phyloP scores from a whole-genome alignment of 495 filamentous ascomycete species.

The Xylaria curta region DNA sequence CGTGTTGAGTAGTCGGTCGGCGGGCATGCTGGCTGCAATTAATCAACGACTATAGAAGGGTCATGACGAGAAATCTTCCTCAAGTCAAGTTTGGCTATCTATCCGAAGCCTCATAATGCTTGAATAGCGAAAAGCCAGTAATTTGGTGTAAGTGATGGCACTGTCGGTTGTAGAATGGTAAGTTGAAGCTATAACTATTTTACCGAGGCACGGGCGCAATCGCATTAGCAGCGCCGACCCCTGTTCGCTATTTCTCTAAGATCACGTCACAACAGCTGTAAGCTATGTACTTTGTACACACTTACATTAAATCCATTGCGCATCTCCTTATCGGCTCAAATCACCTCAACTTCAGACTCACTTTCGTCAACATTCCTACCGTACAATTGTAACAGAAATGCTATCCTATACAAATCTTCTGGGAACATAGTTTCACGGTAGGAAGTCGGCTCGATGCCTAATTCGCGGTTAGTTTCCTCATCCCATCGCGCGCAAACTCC shows the following conservation, averaged over 20 bases:
- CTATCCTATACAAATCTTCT: not conserved
- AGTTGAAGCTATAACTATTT: not conserved
- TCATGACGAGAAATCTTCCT: slow-evolving; percentile 3
- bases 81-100: not conserved
- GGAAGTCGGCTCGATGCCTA: slow-evolving; percentile 21
- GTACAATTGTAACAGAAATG: slow-evolving; percentile 8
- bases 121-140: not conserved
- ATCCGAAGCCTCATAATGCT: not conserved
- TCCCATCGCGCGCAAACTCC: not conserved
- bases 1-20: slow-evolving; percentile 57
- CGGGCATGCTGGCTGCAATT: slow-evolving; percentile 45
- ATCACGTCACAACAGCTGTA: slow-evolving; percentile 1
- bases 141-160: not conserved
- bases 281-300: not conserved
- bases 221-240: not conserved
- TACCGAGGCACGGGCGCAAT: slow-evolving; percentile 19
- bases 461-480: slow-evolving; percentile 8
- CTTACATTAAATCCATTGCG: not conserved
- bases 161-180: not conserved
- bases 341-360: not conserved
- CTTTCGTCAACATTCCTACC: slow-evolving; percentile 12
- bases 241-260: not conserved
- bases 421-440: slow-evolving; percentile 13
- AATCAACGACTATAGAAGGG: not conserved
- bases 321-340: not conserved